These are phyloP conservation scores for Trypanosoma melophagium DNA, from an alignment of 208 protist genomes.

Conservation along the genomic window DNA sequence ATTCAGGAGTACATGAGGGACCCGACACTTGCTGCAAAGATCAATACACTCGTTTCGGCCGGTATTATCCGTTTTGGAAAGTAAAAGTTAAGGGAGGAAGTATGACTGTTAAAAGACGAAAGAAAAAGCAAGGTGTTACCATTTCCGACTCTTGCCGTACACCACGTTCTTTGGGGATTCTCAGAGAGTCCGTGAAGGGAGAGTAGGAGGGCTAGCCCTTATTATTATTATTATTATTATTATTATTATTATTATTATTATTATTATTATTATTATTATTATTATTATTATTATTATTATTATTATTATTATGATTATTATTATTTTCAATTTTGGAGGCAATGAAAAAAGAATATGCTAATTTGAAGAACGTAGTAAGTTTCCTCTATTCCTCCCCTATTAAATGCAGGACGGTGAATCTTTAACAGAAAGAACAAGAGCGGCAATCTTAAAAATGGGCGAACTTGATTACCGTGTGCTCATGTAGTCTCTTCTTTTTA, in stretches of 20 bases:
- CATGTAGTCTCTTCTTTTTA: background rate
- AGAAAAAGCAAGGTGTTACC: conserved; percentile 1
- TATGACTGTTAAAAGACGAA: background rate
- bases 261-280: conserved; percentile 44
- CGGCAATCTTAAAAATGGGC: too few relatives aligned
- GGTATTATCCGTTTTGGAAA: conserved; percentile 93
- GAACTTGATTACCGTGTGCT: background rate
- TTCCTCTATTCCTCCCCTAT: too few relatives aligned
- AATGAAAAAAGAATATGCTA: background rate
- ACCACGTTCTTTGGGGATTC: too few relatives aligned
- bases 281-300: conserved; percentile 20
- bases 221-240: conserved; percentile 43
- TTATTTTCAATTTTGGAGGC: too few relatives aligned
- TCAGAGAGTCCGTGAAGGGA: too few relatives aligned
- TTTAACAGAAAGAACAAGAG: too few relatives aligned
- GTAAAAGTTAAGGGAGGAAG: background rate
- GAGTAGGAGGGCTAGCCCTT: too few relatives aligned
- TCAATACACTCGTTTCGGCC: conserved; percentile 95
- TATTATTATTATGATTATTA: conserved; percentile 2
- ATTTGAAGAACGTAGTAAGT: too few relatives aligned
- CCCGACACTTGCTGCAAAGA: conserved; percentile 88
- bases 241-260: conserved; percentile 40
- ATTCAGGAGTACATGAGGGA: conserved; percentile 93
- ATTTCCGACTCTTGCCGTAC: background rate
- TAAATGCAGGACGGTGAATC: too few relatives aligned